Percentiles rank a stretch among this genome's conserved stretches.
phyloP scores from a whole-genome alignment of 352 stramenopile species.

The Globisporangium solare region DNA sequence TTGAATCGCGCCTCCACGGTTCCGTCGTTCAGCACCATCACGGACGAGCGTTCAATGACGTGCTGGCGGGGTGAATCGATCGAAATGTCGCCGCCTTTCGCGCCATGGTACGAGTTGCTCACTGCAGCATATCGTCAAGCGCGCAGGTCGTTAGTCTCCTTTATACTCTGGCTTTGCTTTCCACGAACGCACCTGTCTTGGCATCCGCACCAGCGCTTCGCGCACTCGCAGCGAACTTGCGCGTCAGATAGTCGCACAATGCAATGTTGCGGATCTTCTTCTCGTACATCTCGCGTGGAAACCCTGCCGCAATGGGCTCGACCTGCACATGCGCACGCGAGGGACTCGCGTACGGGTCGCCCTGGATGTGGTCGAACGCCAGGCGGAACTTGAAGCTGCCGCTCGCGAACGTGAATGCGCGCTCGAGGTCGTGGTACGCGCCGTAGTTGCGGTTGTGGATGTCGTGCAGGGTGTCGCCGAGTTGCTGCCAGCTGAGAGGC shows the following conservation, averaged over 20 bases:
- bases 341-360: constrained; percentile 93
- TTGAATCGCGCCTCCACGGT: constrained; percentile 92
- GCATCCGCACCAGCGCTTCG: constrained; percentile 50
- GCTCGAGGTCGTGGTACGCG: constrained; percentile 75
- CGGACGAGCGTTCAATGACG: constrained; percentile 91
- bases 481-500: constrained; percentile 38
- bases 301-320: constrained; percentile 53
- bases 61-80: constrained; percentile 92
- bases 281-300: constrained; percentile 74
- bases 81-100: constrained; percentile 93
- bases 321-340: constrained; percentile 92
- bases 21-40: constrained; percentile 74
- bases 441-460: constrained; percentile 83
- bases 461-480: constrained; percentile 40
- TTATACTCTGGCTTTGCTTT: neutral
- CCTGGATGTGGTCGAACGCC: constrained; percentile 92
- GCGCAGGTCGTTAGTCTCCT: no score
- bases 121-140: constrained; percentile 3
- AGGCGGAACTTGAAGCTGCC: constrained; percentile 66
- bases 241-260: constrained; percentile 89
- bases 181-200: constrained; percentile 30
- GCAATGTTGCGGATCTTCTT: constrained; percentile 80
- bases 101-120: constrained; percentile 78
- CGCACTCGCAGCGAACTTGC: constrained; percentile 68
- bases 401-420: constrained; percentile 33